phyloP scores from a whole-genome alignment of 163 green algal genomes.

The Volvox carteri region DNA sequence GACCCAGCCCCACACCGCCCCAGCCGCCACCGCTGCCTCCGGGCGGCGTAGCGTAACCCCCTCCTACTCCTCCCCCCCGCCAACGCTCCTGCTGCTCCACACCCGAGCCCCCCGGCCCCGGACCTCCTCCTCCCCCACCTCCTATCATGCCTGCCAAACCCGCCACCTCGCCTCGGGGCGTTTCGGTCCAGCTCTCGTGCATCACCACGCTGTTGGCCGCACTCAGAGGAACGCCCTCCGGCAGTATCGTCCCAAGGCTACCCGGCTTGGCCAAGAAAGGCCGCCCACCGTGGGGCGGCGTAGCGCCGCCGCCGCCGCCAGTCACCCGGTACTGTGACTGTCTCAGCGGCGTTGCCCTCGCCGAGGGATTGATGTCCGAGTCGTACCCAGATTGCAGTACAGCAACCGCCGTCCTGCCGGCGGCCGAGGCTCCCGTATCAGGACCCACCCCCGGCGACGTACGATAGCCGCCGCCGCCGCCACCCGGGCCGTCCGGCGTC shows the following conservation, averaged over 20 bases:
- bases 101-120: neutral
- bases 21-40: neutral
- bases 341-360: neutral
- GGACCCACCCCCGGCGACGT: no score
- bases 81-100: neutral
- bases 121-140: neutral
- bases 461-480: no score
- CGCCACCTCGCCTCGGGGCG: neutral
- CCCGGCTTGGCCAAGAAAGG: neutral
- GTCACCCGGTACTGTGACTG: neutral
- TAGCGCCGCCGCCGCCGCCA: neutral
- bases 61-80: neutral
- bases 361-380: neutral
- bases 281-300: neutral
- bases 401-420: no score
- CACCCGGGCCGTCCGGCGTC: neutral
- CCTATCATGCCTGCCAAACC: neutral
- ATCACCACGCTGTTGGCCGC: constrained; percentile 31
- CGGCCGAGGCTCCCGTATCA: no score
- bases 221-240: constrained; percentile 38
- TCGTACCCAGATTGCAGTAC: neutral
- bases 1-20: neutral
- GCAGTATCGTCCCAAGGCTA: constrained; percentile 19
- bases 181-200: constrained; percentile 19
- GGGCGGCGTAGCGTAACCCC: no score